Evolutionary conservation across 2,329 filamentous ascomycete species (phyloP).

Genomic region (Fusarium sp.): DNA sequence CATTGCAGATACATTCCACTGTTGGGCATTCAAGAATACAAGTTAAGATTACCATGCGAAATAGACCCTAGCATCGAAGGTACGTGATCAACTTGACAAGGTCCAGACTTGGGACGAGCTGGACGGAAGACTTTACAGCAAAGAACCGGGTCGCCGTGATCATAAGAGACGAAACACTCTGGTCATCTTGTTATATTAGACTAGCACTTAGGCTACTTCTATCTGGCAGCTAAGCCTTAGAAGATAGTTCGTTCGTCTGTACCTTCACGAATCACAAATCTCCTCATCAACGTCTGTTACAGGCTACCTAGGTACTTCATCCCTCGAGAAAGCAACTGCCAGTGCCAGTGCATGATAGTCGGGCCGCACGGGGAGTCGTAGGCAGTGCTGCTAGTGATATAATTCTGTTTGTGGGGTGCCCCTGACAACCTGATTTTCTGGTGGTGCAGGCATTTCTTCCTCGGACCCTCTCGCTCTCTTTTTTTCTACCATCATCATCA

Average conservation of each 20-base stretch:
- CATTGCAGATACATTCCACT: background rate
- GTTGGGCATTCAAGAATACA: rapidly evolving
- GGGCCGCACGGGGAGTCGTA: background rate
- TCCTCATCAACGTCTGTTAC: background rate
- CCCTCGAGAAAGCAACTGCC: background rate
- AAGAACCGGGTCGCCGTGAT: background rate
- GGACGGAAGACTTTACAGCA: no score
- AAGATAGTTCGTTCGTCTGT: background rate
- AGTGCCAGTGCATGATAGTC: background rate
- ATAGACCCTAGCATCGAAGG: background rate
- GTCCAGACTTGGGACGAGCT: background rate
- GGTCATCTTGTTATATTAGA: background rate
- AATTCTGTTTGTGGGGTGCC: conserved; percentile 4
- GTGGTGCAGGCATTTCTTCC: conserved; percentile 6
- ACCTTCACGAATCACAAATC: background rate
- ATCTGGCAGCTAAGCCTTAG: background rate
- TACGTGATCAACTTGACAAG: background rate
- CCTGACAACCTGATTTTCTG: conserved; percentile 3
- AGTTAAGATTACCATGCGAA: background rate
- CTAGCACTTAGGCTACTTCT: background rate
- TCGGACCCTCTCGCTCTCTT: background rate
- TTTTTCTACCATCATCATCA: conserved; percentile 3
- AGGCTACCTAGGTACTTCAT: background rate
- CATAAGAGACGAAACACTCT: background rate
- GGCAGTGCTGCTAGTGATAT: background rate